phyloP scores from a whole-genome alignment of 2,329 filamentous ascomycete species.

The Podosphaera leucotricha region DNA sequence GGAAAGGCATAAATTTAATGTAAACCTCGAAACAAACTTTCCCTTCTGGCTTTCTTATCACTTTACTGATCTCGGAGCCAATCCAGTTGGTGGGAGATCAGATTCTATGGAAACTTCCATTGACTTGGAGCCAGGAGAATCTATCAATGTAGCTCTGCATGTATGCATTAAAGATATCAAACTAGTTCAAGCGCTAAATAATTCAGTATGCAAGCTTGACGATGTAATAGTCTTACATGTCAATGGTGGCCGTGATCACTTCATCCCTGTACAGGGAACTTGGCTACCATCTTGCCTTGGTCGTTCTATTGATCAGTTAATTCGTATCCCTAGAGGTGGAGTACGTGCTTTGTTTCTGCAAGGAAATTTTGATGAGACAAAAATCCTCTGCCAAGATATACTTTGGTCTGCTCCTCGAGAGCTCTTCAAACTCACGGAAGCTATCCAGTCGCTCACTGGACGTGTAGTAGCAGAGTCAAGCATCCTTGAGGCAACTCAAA shows the following conservation, averaged over 20 bases:
- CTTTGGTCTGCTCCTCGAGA: conserved; percentile 69
- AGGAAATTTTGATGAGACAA: conserved; percentile 8
- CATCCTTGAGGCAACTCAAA: conserved; percentile 30
- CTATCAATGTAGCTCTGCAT: conserved; percentile 44
- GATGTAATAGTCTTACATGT: conserved; percentile 77
- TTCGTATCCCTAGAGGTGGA: conserved; percentile 66
- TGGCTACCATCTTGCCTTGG: conserved; percentile 74
- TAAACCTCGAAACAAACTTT: conserved; percentile 19
- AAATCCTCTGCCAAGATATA: conserved; percentile 27
- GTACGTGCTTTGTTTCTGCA: conserved; percentile 28
- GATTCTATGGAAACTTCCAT: conserved; percentile 19
- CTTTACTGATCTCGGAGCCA: conserved; percentile 30
- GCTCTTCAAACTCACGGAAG: conserved; percentile 71
- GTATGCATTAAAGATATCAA: conserved; percentile 39
- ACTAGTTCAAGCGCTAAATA: conserved; percentile 48
- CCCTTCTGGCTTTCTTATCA: conserved; percentile 48
- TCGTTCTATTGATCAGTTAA: conserved; percentile 68
- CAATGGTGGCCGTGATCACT: conserved; percentile 67
- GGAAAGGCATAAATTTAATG: conserved; percentile 41
- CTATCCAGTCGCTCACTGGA: conserved; percentile 35
- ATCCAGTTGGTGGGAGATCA: conserved; percentile 7
- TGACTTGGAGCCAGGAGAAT: conserved; percentile 64
- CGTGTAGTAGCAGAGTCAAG: conserved; percentile 34
- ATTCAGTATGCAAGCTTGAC: conserved; percentile 41
- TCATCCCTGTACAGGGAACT: conserved; percentile 52